phyloP scores from a whole-genome alignment of 2,329 filamentous ascomycete species.

The Dactylonectria macrodidyma region DNA sequence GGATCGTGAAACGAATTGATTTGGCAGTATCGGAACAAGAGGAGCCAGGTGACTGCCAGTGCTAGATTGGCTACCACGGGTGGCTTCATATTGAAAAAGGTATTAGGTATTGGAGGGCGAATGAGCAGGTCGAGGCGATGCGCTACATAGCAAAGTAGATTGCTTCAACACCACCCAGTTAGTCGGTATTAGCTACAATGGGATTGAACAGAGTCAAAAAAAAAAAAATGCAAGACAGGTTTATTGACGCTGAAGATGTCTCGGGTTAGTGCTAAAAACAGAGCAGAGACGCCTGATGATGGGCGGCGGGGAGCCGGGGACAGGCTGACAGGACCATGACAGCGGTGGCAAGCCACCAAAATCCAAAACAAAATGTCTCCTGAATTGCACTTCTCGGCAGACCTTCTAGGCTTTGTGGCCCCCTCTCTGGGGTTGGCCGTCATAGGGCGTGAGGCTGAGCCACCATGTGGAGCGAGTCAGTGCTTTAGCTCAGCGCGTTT shows the following conservation, averaged over 20 bases:
- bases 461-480: constrained; percentile 22
- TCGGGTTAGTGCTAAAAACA: not conserved
- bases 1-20: constrained; percentile 43
- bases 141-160: constrained; percentile 8
- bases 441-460: constrained; percentile 27
- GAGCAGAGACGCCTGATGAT: not conserved
- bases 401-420: not conserved
- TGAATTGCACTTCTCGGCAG: constrained; percentile 7
- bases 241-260: not conserved
- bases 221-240: not conserved
- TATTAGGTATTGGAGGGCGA: not conserved
- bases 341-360: constrained; percentile 1
- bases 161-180: constrained; percentile 8
- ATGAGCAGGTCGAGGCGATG: not conserved
- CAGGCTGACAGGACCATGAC: not conserved
- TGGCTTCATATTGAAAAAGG: constrained; percentile 11
- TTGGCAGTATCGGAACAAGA: constrained; percentile 42
- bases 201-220: not conserved
- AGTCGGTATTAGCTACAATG: constrained; percentile 2
- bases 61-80: constrained; percentile 17
- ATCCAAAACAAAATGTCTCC: constrained; percentile 11
- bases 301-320: not conserved
- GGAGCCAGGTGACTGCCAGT: constrained; percentile 35
- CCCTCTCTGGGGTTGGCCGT: constrained; percentile 21
- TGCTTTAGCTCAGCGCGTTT: constrained; percentile 29